Percentiles rank a stretch among this genome's conserved stretches.
Evolutionary conservation across 2,329 filamentous ascomycete genomes (phyloP).

Genomic region (Claviceps arundinis): DNA sequence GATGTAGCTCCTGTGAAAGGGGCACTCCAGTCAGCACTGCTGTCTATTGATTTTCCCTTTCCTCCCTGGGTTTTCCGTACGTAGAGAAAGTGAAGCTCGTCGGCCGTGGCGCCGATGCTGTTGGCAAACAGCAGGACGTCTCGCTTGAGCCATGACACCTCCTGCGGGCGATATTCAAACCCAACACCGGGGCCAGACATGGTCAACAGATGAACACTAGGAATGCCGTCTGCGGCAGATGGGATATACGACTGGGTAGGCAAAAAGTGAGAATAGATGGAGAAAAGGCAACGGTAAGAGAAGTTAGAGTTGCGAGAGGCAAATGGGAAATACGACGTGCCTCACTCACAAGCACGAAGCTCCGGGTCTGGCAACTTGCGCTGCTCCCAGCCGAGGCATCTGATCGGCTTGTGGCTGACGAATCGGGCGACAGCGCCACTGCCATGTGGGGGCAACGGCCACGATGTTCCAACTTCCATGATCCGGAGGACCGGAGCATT

Average conservation of each 20-base stretch:
- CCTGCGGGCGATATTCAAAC: conserved; percentile 63
- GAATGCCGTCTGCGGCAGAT: too few species aligned
- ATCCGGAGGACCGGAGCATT: background rate
- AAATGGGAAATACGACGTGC: background rate
- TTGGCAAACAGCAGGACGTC: conserved; percentile 83
- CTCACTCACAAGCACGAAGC: background rate
- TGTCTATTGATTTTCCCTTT: background rate
- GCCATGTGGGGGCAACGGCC: too few species aligned
- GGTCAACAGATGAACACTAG: background rate
- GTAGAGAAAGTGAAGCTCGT: conserved; percentile 88
- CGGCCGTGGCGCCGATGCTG: conserved; percentile 71
- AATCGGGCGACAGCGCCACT: background rate
- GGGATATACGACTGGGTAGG: background rate
- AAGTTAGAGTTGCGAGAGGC: background rate
- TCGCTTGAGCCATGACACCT: conserved; percentile 76
- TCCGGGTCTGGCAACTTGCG: too few species aligned
- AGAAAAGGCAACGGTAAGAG: background rate
- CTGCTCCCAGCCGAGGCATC: background rate
- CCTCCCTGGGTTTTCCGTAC: conserved; percentile 28
- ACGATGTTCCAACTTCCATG: background rate
- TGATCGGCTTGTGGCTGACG: background rate
- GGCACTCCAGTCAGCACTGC: background rate
- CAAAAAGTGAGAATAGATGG: background rate
- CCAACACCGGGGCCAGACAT: conserved; percentile 46
- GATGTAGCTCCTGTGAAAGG: conserved; percentile 60